These are phyloP conservation scores for Exophiala bonariae DNA, from an alignment of 2,329 filamentous ascomycete genomes.

Conservation along the genomic window DNA sequence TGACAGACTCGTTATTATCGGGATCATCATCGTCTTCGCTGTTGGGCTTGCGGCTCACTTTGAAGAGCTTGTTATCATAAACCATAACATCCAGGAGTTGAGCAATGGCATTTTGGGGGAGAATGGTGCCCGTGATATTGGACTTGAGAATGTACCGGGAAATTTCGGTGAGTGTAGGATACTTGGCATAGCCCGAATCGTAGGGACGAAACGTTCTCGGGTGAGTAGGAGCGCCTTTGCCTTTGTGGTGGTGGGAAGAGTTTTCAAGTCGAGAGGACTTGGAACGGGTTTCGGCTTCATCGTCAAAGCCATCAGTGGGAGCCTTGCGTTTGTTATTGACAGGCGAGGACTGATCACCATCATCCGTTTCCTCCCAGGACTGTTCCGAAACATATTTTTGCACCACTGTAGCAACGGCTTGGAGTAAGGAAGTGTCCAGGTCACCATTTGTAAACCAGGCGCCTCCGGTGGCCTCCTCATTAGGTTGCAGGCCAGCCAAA, in stretches of 20 bases:
- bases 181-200: constrained; percentile 67
- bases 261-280: constrained; percentile 20
- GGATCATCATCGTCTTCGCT: constrained; percentile 20
- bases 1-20: constrained; percentile 14
- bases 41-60: constrained; percentile 15
- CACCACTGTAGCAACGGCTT: constrained; percentile 60
- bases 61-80: constrained; percentile 81
- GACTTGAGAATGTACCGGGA: constrained; percentile 72
- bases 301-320: constrained; percentile 32
- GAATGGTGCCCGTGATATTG: constrained; percentile 59
- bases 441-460: constrained; percentile 93
- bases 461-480: constrained; percentile 87
- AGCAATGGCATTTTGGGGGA: constrained; percentile 70
- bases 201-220: constrained; percentile 49
- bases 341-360: constrained; percentile 23
- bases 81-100: constrained; percentile 85
- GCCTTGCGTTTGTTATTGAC: constrained; percentile 42
- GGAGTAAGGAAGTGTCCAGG: constrained; percentile 85
- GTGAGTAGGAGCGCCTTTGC: constrained; percentile 33
- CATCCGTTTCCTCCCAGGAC: constrained; percentile 60
- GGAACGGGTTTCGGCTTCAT: constrained; percentile 19
- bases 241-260: constrained; percentile 15
- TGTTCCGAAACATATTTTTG: constrained; percentile 70
- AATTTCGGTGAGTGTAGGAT: constrained; percentile 78
- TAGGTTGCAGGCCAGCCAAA: constrained; percentile 78